phyloP scores from a whole-genome alignment of 2,329 filamentous ascomycete species.

The Fusarium denticulatum region DNA sequence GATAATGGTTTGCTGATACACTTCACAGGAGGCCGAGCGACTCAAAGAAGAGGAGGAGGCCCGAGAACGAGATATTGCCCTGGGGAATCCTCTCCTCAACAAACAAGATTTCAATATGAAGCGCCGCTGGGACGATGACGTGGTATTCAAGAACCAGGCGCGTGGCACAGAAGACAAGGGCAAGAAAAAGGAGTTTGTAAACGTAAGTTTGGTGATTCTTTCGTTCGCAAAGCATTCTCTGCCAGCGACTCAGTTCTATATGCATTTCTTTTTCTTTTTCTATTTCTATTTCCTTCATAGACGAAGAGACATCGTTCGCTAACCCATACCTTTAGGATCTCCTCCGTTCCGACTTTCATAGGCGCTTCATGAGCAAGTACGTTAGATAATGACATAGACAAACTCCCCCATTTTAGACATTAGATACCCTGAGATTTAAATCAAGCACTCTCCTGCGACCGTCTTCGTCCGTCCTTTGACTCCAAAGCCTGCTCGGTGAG shows the following conservation, averaged over 20 bases:
- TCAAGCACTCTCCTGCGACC: conserved; percentile 19
- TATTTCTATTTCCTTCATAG: background rate
- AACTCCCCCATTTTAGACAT: conserved; percentile 35
- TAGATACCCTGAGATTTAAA: conserved; percentile 42
- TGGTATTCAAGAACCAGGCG: conserved; percentile 99
- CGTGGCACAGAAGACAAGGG: conserved; percentile 91
- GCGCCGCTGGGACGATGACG: conserved; percentile 95
- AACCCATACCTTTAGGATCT: conserved; percentile 69
- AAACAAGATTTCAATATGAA: conserved; percentile 90
- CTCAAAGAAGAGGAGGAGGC: conserved; percentile 84
- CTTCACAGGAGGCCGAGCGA: conserved; percentile 76
- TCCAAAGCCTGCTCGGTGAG: conserved; percentile 53
- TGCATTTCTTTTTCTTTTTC: background rate
- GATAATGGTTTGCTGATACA: conserved; percentile 6
- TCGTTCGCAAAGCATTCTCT: background rate
- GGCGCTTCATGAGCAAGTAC: conserved; percentile 88
- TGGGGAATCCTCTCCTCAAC: conserved; percentile 92
- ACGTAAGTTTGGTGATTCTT: conserved; percentile 65
- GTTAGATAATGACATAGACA: conserved; percentile 57
- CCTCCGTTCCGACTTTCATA: conserved; percentile 95
- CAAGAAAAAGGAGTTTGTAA: conserved; percentile 94
- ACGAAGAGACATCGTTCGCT: conserved; percentile 12
- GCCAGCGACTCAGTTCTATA: background rate
- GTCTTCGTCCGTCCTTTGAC: conserved; percentile 10
- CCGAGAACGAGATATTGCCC: conserved; percentile 86